Base-by-base conservation (phyloP, 2,329 filamentous ascomycete species). In the Colletotrichum cuscutae region DNA sequence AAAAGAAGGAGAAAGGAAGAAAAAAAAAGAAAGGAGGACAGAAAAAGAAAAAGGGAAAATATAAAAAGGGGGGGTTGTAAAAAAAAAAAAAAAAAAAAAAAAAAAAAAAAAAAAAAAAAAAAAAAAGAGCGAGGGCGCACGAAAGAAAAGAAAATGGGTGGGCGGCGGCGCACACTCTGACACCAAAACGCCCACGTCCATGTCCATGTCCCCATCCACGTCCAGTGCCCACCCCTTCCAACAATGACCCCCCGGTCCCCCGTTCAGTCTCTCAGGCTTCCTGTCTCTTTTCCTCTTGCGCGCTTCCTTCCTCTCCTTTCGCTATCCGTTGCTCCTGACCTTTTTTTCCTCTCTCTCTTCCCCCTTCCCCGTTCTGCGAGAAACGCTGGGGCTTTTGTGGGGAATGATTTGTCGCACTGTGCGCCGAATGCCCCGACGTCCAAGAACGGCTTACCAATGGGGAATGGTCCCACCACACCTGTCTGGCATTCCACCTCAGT, bases 121-220 rank as follows among this genome's bases (percentile, higher is more conserved):
- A 60, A 64, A 65, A 65, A 72, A 70, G 61, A 54, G 57, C 73
- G 74, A 76, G 73, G 73, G 73, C 68, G 76, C 74, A 74, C 63
- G 73, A 76, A 57, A 75, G 76, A 78, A 77, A 82, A 81, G 79
- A 79, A 80, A 81, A 77, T 79, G 62, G 72, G 56, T 68, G 69
- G 56, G 57, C 71, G 57, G 67, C 71, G 67, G 71, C 71, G 62
- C 62, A 71, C 71, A 69, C 70, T 62, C 63, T 76, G 68, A 72
- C 65, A 71, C 75, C 61, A 73, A 49, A 52, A 61, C 66, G 53
- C 64, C 64, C 64, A 63, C 63, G 59, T 60, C 66, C 65, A 65
- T 54, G 63, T 57, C 63, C 58, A 32, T 37, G 49, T 58, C 53
- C 68, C 58, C 56, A 28, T 57, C 32, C 60, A 69, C 66, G 37